Evolutionary conservation across 1,139 yeast species (phyloP), one percentile per base, ranked within the genome.

Genomic region (Meyerozyma athensensis): DNA sequence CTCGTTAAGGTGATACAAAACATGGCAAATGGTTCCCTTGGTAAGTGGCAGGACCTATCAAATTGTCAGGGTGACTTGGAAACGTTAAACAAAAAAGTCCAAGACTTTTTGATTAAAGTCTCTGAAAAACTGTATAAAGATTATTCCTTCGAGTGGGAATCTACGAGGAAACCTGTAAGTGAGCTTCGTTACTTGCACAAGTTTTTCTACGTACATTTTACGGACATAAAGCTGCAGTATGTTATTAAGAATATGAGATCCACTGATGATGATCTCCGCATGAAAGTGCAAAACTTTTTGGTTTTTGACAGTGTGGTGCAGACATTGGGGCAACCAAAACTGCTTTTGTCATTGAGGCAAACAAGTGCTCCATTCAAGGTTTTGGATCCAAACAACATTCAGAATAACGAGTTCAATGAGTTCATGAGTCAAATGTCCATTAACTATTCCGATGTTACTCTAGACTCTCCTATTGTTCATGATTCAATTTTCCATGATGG

Each of bases 1-100:
- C 63, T 92, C 35, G 97, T 96, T 4, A 86, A 89, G 52, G 80
- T 86, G 21, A 65, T 90, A 33, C 98, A 92, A 61, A 80, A 84
- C 48, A 74, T 90, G 65, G 97, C 96, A 0, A 92, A 92, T 52
- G 90, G 87, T 7, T 68, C 89, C 0, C 63, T 74, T 32, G 63
- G 69, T 2, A 82, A 76, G 53, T 77, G 86, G 79, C 80, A 83
- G 2, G 61, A 77, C 1, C 54, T 84, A 33, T 59, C 59, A 17
- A 41, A 64, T 2, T 61, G 66, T 39, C 54, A 55, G 33, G 72
- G 63, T 1, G 75, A 74, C 40, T 54, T 84, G 35, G 53, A 60
- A 10, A 63, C 49, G 4, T 56, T 79, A 39, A 77, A 72, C 36
- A 48, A 54, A 6, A 69, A 69, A 42, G 64, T 85, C 2, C 66